Evolutionary conservation across 1,284 basidiomycete species (phyloP).

Genomic region (Ustilago loliicola): DNA sequence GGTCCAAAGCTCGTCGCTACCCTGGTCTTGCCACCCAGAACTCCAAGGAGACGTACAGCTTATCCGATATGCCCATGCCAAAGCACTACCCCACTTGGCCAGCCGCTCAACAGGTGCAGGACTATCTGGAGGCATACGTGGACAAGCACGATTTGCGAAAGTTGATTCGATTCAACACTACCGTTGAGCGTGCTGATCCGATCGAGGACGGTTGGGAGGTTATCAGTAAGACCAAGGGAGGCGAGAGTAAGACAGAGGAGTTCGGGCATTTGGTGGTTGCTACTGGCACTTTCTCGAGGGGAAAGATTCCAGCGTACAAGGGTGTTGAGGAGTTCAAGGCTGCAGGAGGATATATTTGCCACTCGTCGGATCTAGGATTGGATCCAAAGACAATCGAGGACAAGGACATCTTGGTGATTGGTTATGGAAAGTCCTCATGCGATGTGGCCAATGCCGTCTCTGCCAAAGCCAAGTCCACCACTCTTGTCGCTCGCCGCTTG

Average conservation of each 20-base stretch:
- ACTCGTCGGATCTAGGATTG: slow-evolving; percentile 48
- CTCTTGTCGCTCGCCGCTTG: slow-evolving; percentile 57
- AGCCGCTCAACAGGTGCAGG: slow-evolving; percentile 58
- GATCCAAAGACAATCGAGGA: slow-evolving; percentile 34
- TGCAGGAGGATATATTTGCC: slow-evolving; percentile 53
- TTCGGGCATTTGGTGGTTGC: slow-evolving; percentile 53
- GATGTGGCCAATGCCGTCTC: slow-evolving; percentile 60
- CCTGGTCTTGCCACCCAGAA: slow-evolving; percentile 62
- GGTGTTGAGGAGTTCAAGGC: slow-evolving; percentile 45
- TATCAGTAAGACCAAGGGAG: slow-evolving; percentile 12
- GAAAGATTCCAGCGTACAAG: slow-evolving; percentile 54
- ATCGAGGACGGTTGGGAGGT: slow-evolving; percentile 29
- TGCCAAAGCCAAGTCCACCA: slow-evolving; percentile 36
- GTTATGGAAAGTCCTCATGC: slow-evolving; percentile 63
- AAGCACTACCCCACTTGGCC: slow-evolving; percentile 60
- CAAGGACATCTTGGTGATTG: slow-evolving; percentile 57
- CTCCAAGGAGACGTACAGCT: slow-evolving; percentile 61
- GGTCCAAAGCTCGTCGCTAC: slow-evolving; percentile 54
- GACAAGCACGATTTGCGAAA: slow-evolving; percentile 49
- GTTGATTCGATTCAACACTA: slow-evolving; percentile 44
- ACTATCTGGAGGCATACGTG: slow-evolving; percentile 53
- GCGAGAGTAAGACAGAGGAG: background rate
- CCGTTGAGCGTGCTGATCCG: slow-evolving; percentile 38
- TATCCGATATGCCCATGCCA: slow-evolving; percentile 62
- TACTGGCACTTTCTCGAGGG: slow-evolving; percentile 57